phyloP scores from a whole-genome alignment of 345 rosid genomes.

The Gossypium turneri region DNA sequence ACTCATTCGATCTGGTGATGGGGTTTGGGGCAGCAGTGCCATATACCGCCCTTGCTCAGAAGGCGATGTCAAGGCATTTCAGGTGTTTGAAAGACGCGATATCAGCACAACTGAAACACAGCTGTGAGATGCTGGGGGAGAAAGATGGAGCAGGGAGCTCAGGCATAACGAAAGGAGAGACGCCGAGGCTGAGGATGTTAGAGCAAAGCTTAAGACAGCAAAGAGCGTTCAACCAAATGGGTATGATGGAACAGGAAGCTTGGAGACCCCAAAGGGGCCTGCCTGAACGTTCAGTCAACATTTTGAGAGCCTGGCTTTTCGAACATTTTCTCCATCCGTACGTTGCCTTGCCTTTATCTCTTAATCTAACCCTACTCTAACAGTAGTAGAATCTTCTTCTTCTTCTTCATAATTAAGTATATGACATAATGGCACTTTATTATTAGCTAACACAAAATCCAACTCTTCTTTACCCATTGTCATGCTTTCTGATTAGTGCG shows the following conservation, averaged over 20 bases:
- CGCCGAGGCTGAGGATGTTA: conserved; percentile 73
- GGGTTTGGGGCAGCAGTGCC: conserved; percentile 88
- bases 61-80: conserved; percentile 98
- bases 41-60: conserved; percentile 90
- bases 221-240: conserved; percentile 88
- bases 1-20: conserved; percentile 90
- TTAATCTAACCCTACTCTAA: not conserved
- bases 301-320: conserved; percentile 93
- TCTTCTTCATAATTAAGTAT: not conserved
- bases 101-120: conserved; percentile 60
- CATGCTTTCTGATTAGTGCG: conserved; percentile 24
- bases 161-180: conserved; percentile 89
- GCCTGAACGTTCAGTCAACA: conserved; percentile 95
- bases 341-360: conserved; percentile 27
- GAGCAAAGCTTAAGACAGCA: conserved; percentile 92
- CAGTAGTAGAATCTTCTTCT: not conserved
- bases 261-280: conserved; percentile 97
- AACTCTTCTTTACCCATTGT: conserved; percentile 28
- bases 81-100: conserved; percentile 88
- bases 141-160: conserved; percentile 63
- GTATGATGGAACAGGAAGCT: conserved; percentile 96
- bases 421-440: conserved; percentile 21
- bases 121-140: conserved; percentile 77
- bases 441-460: conserved; percentile 30
- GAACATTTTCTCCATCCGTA: conserved; percentile 99